These are phyloP conservation scores for Trichophyton verrucosum DNA, from an alignment of 2,329 filamentous ascomycete species.

Conservation along the genomic window DNA sequence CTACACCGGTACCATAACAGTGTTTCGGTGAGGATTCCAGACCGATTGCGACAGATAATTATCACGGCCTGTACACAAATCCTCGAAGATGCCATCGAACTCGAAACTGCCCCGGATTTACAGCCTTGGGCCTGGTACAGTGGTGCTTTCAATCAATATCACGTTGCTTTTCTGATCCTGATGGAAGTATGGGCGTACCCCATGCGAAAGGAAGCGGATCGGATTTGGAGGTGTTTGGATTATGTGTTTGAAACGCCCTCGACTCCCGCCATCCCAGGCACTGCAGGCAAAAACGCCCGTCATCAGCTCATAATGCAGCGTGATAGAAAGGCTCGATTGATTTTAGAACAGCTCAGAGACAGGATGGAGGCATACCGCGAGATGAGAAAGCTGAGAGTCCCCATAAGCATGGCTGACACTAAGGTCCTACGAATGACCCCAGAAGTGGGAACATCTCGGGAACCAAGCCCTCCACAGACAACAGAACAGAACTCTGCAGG, in stretches of 20 bases:
- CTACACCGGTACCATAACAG: slow-evolving; percentile 54
- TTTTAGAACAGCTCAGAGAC: slow-evolving; percentile 51
- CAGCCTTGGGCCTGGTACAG: slow-evolving; percentile 56
- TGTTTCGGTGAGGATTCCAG: slow-evolving; percentile 24
- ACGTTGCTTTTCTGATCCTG: slow-evolving; percentile 55
- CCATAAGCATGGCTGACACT: slow-evolving; percentile 13
- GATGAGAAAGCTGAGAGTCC: slow-evolving; percentile 19
- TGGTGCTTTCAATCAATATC: slow-evolving; percentile 61
- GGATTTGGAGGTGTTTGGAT: slow-evolving; percentile 60
- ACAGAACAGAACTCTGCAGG: neutral
- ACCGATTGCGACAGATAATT: slow-evolving; percentile 51
- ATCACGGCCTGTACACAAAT: slow-evolving; percentile 47
- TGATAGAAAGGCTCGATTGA: slow-evolving; percentile 46
- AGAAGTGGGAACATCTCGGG: neutral
- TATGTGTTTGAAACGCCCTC: slow-evolving; percentile 51
- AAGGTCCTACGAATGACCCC: slow-evolving; percentile 2
- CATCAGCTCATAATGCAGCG: slow-evolving; percentile 21
- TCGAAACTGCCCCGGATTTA: slow-evolving; percentile 43
- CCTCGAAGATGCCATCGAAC: slow-evolving; percentile 43
- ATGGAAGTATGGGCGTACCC: slow-evolving; percentile 53
- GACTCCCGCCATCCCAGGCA: slow-evolving; percentile 36
- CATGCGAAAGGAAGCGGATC: slow-evolving; percentile 45
- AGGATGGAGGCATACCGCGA: slow-evolving; percentile 22
- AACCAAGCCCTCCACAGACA: neutral
- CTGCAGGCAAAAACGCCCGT: slow-evolving; percentile 5